Evolutionary conservation across 257 asterid species (phyloP).

Genomic region (Nicotiana tabacum): DNA sequence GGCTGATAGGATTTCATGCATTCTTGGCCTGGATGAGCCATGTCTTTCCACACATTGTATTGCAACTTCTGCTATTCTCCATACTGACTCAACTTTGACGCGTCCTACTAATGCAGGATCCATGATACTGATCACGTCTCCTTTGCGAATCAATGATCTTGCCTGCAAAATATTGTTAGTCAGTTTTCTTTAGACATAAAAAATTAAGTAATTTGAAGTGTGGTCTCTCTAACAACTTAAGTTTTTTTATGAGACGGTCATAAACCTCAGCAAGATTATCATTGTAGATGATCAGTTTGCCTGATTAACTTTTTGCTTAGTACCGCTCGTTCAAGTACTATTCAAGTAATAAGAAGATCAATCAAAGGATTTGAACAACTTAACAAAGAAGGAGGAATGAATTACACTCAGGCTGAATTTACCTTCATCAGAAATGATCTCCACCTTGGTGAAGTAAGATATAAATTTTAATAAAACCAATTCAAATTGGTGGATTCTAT

Average conservation of each 20-base stretch:
- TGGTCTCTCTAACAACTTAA: neutral
- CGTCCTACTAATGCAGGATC: conserved; percentile 59
- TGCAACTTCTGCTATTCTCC: conserved; percentile 93
- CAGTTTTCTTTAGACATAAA: neutral
- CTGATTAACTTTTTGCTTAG: too few relatives aligned
- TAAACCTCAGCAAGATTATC: neutral
- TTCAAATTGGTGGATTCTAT: neutral
- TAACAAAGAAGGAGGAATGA: too few relatives aligned
- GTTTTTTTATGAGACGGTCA: neutral
- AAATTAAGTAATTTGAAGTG: neutral
- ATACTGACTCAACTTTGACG: conserved; percentile 73
- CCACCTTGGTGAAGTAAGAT: neutral
- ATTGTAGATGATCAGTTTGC: neutral
- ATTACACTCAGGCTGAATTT: too few relatives aligned
- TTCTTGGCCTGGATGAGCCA: conserved; percentile 71
- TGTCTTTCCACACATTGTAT: conserved; percentile 89
- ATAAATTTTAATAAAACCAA: too few relatives aligned
- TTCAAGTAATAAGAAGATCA: too few relatives aligned
- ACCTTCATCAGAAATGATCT: neutral
- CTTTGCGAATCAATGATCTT: conserved; percentile 82
- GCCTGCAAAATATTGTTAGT: conserved; percentile 39
- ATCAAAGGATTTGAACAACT: too few relatives aligned
- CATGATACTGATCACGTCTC: conserved; percentile 79
- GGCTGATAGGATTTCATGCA: conserved; percentile 84
- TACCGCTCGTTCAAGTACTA: too few relatives aligned